phyloP scores from a whole-genome alignment of 148 eudicot species.

The Nepenthes mirabilis region DNA sequence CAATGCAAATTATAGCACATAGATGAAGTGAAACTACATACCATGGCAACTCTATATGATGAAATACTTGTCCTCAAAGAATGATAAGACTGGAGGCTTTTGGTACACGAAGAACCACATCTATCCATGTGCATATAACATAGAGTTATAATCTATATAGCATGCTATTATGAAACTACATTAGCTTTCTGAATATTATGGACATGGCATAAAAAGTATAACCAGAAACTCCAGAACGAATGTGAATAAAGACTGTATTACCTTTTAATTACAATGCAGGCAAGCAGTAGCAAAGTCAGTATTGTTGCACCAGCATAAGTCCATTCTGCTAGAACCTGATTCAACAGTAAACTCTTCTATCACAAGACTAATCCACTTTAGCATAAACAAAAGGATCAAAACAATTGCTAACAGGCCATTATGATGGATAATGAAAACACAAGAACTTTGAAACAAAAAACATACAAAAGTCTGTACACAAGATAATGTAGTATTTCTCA shows the following conservation, averaged over 20 bases:
- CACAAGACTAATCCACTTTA: not conserved
- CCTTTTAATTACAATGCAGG: constrained; percentile 33
- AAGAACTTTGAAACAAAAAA: not conserved
- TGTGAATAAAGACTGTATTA: constrained; percentile 10
- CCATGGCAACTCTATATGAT: constrained; percentile 67
- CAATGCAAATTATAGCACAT: not conserved
- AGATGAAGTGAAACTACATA: constrained; percentile 14
- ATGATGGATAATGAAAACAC: no score
- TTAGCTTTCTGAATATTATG: not conserved
- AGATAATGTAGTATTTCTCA: not conserved
- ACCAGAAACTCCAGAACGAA: not conserved
- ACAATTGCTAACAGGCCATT: no score
- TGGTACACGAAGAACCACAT: constrained; percentile 16
- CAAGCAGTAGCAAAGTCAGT: constrained; percentile 30
- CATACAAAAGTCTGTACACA: not conserved
- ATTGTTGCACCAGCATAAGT: constrained; percentile 23
- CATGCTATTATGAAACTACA: not conserved
- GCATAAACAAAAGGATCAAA: no score
- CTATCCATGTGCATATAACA: constrained; percentile 24
- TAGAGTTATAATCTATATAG: not conserved
- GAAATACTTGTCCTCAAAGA: constrained; percentile 47
- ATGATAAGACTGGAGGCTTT: constrained; percentile 9
- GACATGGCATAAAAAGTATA: not conserved
- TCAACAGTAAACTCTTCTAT: constrained; percentile 2
- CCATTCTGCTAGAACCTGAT: constrained; percentile 77